phyloP scores from a whole-genome alignment of 1,139 yeast genomes.

The Scheffersomyces stambukii region DNA sequence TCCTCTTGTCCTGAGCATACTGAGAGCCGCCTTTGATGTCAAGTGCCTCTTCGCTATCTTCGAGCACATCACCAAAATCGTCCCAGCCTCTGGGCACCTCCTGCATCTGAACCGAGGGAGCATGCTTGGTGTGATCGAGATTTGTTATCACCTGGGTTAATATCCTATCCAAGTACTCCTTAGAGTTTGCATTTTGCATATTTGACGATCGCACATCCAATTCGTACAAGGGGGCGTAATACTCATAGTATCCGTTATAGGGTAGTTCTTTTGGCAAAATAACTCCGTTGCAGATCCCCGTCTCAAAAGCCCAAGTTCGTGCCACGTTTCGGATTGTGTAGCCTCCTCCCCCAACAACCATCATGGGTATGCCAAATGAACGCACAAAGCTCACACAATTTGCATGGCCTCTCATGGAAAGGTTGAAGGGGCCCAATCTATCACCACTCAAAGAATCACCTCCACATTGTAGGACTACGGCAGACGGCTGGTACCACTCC shows the following conservation, averaged over 20 bases:
- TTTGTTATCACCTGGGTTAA: conserved; percentile 72
- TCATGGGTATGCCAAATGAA: conserved; percentile 81
- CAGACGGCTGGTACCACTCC: conserved; percentile 92
- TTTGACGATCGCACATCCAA: conserved; percentile 92
- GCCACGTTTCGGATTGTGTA: conserved; percentile 98
- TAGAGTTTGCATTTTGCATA: conserved; percentile 94
- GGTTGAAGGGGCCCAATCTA: conserved; percentile 87
- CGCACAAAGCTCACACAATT: conserved; percentile 88
- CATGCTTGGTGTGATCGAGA: conserved; percentile 84
- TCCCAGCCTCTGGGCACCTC: conserved; percentile 83
- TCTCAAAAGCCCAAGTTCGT: conserved; percentile 93
- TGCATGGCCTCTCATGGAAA: conserved; percentile 91
- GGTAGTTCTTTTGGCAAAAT: conserved; percentile 81
- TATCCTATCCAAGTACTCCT: conserved; percentile 86
- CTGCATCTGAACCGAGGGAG: conserved; percentile 94
- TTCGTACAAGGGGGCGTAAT: conserved; percentile 94
- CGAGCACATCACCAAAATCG: conserved; percentile 76
- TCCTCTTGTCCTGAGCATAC: conserved; percentile 69
- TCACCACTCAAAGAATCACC: conserved; percentile 96
- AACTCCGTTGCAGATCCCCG: conserved; percentile 82
- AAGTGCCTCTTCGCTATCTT: conserved; percentile 65
- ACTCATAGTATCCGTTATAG: conserved; percentile 93
- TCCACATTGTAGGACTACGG: conserved; percentile 94
- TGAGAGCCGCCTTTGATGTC: conserved; percentile 93
- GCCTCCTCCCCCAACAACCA: conserved; percentile 98